Conservation (phyloP, 1,284 basidiomycete species). For the Moniliophthora roreri region DNA sequence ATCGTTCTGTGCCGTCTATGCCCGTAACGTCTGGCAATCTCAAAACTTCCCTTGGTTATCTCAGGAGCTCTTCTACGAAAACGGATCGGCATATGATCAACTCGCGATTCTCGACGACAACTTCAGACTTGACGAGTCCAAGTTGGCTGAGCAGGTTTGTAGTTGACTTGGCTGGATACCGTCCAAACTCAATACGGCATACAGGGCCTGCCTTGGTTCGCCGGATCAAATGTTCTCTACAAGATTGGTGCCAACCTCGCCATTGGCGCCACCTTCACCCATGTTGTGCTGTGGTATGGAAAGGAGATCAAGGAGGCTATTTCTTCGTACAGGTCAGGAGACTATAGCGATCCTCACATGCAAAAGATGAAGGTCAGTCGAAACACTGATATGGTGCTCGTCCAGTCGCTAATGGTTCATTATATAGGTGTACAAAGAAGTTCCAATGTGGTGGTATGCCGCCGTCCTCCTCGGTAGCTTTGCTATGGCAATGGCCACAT, state of each 20-base stretch:
- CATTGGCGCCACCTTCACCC: conserved; percentile 44
- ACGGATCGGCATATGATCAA: conserved; percentile 33
- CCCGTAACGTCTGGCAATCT: conserved; percentile 39
- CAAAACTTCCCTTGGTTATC: conserved; percentile 45
- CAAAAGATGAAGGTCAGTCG: conserved; percentile 23
- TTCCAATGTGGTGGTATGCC: conserved; percentile 64
- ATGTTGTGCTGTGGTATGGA: conserved; percentile 52
- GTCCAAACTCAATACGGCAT: not conserved
- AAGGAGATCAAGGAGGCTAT: conserved; percentile 44
- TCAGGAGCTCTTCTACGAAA: conserved; percentile 31
- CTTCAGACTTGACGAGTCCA: conserved; percentile 40
- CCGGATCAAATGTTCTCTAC: conserved; percentile 38
- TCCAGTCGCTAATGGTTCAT: conserved; percentile 1
- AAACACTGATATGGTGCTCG: conserved; percentile 10
- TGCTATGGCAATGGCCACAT: conserved; percentile 48
- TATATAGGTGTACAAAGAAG: conserved; percentile 45
- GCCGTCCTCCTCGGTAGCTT: conserved; percentile 42
- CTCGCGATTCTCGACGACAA: conserved; percentile 32
- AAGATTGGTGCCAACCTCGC: conserved; percentile 39
- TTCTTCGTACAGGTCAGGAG: conserved; percentile 30
- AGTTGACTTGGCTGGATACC: not conserved
- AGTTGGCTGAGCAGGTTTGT: conserved; percentile 33
- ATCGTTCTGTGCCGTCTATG: conserved; percentile 36
- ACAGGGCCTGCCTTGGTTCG: conserved; percentile 44
- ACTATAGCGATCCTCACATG: conserved; percentile 9